Percentiles rank a stretch among this genome's conserved stretches.
phyloP scores from a whole-genome alignment of 2,329 filamentous ascomycete genomes.

The Escovopsis sp. region DNA sequence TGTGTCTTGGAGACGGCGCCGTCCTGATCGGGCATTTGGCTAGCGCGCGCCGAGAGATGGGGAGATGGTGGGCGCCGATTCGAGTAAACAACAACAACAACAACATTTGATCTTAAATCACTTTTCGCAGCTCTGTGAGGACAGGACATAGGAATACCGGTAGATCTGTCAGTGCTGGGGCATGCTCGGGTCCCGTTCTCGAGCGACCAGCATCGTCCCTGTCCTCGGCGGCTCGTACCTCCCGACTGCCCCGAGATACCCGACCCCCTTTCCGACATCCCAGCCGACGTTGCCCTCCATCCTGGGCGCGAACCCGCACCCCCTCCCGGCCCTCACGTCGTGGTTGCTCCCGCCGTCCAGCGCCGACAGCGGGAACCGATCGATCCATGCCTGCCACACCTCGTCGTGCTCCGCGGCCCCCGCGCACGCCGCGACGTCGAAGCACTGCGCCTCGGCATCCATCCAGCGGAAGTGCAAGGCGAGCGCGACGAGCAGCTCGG shows the following conservation, averaged over 20 bases:
- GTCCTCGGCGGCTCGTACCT: conserved; percentile 1
- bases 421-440: conserved; percentile 3
- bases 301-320: conserved; percentile 8
- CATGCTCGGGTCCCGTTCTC: not conserved
- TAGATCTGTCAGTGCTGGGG: conserved; percentile 3
- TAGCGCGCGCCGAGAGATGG: no score
- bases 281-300: conserved; percentile 9
- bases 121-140: no score
- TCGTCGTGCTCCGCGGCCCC: conserved; percentile 9
- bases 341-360: not conserved
- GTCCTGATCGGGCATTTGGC: no score
- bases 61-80: no score
- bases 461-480: conserved; percentile 11
- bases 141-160: no score
- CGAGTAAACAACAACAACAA: no score
- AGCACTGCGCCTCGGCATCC: conserved; percentile 8
- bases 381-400: conserved; percentile 18
- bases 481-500: conserved; percentile 10
- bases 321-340: not conserved
- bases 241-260: conserved; percentile 16
- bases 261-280: conserved; percentile 10
- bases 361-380: conserved; percentile 9
- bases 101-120: no score
- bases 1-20: no score
- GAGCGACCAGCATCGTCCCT: not conserved